Percentiles rank a stretch among this genome's conserved stretches.
phyloP scores from a whole-genome alignment of 2,329 filamentous ascomycete genomes.

The Pseudogymnoascus sp. region DNA sequence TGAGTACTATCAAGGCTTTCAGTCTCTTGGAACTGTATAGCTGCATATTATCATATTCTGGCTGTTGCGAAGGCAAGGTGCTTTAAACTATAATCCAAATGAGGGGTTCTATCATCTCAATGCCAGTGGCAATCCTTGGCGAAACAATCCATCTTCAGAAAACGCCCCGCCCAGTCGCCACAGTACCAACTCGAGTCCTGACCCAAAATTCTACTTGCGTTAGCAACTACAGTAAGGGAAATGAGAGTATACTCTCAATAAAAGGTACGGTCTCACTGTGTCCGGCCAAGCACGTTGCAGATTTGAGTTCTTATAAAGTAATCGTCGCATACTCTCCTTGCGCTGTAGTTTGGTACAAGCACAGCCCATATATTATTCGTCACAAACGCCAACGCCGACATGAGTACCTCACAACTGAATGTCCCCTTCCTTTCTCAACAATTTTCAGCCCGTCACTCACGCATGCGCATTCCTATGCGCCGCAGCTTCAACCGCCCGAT shows the following conservation, averaged over 20 bases:
- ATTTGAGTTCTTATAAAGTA: not conserved
- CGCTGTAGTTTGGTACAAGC: not conserved
- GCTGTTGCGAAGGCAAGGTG: not conserved
- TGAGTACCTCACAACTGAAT: not conserved
- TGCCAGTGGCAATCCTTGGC: not conserved
- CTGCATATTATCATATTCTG: not conserved
- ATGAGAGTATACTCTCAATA: not conserved
- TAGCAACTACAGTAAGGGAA: not conserved
- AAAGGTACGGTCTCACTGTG: not conserved
- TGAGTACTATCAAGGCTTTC: not conserved
- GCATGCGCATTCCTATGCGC: slow-evolving; percentile 44
- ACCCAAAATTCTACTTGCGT: not conserved
- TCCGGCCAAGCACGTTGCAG: not conserved
- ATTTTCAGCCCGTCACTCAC: slow-evolving; percentile 17
- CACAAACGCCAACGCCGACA: not conserved
- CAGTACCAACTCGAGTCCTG: not conserved
- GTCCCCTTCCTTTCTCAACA: not conserved
- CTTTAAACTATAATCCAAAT: not conserved
- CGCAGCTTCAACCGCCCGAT: slow-evolving; percentile 55
- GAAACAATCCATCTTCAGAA: not conserved
- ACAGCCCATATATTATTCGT: not conserved
- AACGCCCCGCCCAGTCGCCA: not conserved
- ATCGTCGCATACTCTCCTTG: not conserved
- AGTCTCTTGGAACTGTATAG: not conserved
- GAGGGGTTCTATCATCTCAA: not conserved